These are phyloP conservation scores for Aspergillus sp. DNA, from an alignment of 2,329 filamentous ascomycete species.

Conservation along the genomic window DNA sequence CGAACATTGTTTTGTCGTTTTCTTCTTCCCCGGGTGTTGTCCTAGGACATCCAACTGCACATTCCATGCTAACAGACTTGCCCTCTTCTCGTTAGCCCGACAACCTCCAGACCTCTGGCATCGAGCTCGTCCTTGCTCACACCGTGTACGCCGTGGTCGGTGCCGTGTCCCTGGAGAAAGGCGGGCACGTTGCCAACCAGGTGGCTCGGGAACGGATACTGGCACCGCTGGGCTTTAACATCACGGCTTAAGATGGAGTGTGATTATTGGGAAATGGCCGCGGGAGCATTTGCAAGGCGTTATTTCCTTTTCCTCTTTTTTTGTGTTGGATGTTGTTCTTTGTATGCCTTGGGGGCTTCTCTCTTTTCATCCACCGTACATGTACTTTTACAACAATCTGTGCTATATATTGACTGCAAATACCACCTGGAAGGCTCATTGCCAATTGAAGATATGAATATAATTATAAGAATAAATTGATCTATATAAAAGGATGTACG, in stretches of 20 bases:
- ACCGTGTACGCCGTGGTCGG: conserved; percentile 84
- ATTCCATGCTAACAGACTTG: conserved; percentile 1
- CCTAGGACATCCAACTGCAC: background rate
- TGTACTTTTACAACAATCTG: conserved; percentile 35
- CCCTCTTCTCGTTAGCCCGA: conserved; percentile 49
- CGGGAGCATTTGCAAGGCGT: conserved; percentile 40
- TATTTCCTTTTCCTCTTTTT: conserved; percentile 20
- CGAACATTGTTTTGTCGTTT: background rate
- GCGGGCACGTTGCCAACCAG: conserved; percentile 72
- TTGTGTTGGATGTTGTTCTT: conserved; percentile 21
- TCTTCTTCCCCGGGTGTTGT: background rate
- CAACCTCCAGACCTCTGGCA: conserved; percentile 70
- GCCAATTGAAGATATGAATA: conserved; percentile 1
- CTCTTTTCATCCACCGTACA: conserved; percentile 23
- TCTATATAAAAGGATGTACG: conserved; percentile 55
- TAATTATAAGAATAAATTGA: conserved; percentile 15
- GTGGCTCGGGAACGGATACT: conserved; percentile 77
- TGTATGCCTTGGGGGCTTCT: conserved; percentile 19
- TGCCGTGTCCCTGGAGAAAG: conserved; percentile 83
- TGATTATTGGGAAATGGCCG: conserved; percentile 21
- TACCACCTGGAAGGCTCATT: conserved; percentile 19
- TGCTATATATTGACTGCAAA: conserved; percentile 25
- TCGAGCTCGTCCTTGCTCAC: conserved; percentile 71
- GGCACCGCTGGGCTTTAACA: conserved; percentile 46
- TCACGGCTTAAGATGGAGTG: conserved; percentile 21